Percentiles rank a stretch among this genome's conserved stretches.
These are phyloP conservation scores for Salix purpurea DNA, from an alignment of 345 rosid species.

Conservation along the genomic window DNA sequence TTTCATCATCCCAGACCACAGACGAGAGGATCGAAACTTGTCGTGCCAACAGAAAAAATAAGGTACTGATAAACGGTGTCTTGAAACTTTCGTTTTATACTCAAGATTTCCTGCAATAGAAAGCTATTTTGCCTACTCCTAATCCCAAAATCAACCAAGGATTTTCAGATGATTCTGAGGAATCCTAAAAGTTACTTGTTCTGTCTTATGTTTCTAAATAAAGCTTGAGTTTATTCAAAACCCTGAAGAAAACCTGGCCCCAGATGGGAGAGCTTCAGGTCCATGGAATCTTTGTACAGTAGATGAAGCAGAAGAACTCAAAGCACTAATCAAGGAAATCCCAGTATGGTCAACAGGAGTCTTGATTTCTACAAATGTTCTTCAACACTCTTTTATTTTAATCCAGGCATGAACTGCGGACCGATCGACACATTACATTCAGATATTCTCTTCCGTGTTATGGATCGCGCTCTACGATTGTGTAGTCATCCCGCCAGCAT, in stretches of 20 bases:
- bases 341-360: conserved; percentile 49
- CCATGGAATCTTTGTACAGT: conserved; percentile 43
- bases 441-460: conserved; percentile 18
- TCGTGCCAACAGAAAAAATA: conserved; percentile 31
- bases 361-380: conserved; percentile 17
- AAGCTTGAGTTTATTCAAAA: conserved; percentile 39
- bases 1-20: conserved; percentile 15
- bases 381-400: conserved; percentile 30
- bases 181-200: neutral
- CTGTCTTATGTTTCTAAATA: conserved; percentile 36
- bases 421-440: conserved; percentile 38
- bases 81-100: neutral
- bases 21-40: conserved; percentile 16
- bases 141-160: neutral
- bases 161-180: no score
- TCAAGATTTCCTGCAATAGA: neutral
- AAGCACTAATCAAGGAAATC: conserved; percentile 38
- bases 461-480: conserved; percentile 42
- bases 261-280: conserved; percentile 21
- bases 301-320: conserved; percentile 50
- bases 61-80: conserved; percentile 21
- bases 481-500: no score
- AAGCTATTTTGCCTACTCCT: neutral
- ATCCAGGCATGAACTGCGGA: conserved; percentile 41
- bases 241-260: conserved; percentile 23